Percentiles rank a stretch among this genome's conserved stretches.
Conservation (phyloP, 306 rosid genomes). For the Quercus ilex region DNA sequence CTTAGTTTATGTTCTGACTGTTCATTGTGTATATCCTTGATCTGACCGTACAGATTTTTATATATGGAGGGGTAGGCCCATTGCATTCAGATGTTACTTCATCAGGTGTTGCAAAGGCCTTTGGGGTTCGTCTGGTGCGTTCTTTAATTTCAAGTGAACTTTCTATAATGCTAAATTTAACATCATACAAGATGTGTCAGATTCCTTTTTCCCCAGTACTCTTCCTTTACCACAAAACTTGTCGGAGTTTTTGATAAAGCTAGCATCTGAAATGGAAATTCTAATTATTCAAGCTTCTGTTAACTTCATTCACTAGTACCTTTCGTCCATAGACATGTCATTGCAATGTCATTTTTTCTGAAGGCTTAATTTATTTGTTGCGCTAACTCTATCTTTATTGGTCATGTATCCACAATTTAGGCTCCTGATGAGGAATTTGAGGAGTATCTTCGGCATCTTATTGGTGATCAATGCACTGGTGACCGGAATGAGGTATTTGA, state of each 20-base stretch:
- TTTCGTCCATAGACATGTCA: constrained; percentile 7
- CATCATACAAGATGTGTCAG: neutral
- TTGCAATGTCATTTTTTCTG: neutral
- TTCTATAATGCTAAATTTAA: constrained; percentile 1
- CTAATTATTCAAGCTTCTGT: constrained; percentile 14
- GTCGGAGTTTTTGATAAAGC: neutral
- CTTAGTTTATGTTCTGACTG: constrained; percentile 9
- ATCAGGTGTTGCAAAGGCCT: constrained; percentile 92
- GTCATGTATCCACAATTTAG: constrained; percentile 37
- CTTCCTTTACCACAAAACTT: neutral
- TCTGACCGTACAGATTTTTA: constrained; percentile 58
- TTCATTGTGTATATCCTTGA: constrained; percentile 11
- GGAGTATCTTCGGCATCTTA: constrained; percentile 83
- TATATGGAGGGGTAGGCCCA: constrained; percentile 95
- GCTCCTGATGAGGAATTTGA: constrained; percentile 98
- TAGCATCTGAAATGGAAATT: constrained; percentile 10
- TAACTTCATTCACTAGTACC: neutral
- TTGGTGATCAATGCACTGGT: constrained; percentile 73
- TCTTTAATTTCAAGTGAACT: constrained; percentile 21
- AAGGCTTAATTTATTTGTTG: constrained; percentile 17
- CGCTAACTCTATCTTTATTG: constrained; percentile 7
- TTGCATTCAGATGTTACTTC: constrained; percentile 84
- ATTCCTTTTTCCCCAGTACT: neutral
- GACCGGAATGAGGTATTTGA: constrained; percentile 75
- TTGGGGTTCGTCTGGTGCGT: constrained; percentile 90